Conservation (phyloP, 202 grass and related monocot genomes). For the Zizania palustris region DNA sequence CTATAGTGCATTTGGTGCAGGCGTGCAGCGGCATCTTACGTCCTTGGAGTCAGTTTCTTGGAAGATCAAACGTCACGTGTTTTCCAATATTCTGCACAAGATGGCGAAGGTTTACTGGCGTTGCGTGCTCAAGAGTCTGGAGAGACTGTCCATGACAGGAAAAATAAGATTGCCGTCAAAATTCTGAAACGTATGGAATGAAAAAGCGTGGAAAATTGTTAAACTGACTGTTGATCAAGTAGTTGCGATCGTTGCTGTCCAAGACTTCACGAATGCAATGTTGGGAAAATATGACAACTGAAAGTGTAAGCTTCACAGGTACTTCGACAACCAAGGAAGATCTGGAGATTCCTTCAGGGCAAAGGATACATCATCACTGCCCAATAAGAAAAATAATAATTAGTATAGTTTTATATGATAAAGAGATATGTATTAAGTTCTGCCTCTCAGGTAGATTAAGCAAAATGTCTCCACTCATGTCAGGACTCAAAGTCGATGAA, state of each 20-base stretch:
- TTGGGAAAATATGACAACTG: not conserved
- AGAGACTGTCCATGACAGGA: not conserved
- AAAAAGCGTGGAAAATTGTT: not conserved
- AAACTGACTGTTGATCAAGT: constrained; percentile 32
- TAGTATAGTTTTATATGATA: constrained; percentile 5
- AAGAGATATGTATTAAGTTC: not conserved
- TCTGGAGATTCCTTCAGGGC: constrained; percentile 81
- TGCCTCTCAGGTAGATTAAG: not conserved
- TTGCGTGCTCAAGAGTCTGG: not conserved
- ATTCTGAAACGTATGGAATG: not conserved
- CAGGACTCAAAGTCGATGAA: not conserved
- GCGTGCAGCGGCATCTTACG: not conserved
- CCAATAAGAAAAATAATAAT: constrained; percentile 41
- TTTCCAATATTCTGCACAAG: constrained; percentile 22
- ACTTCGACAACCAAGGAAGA: constrained; percentile 88
- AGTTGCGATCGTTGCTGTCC: not conserved
- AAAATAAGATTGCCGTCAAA: not conserved
- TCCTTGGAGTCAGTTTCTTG: not conserved
- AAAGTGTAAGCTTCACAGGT: constrained; percentile 51
- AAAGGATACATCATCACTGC: constrained; percentile 93
- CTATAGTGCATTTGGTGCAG: not conserved
- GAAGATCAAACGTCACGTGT: not conserved
- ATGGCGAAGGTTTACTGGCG: not conserved
- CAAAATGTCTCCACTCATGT: not conserved
- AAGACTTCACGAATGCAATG: constrained; percentile 22